Conservation (phyloP, 1,284 basidiomycete species). For the Ceratobasidium sp. region DNA sequence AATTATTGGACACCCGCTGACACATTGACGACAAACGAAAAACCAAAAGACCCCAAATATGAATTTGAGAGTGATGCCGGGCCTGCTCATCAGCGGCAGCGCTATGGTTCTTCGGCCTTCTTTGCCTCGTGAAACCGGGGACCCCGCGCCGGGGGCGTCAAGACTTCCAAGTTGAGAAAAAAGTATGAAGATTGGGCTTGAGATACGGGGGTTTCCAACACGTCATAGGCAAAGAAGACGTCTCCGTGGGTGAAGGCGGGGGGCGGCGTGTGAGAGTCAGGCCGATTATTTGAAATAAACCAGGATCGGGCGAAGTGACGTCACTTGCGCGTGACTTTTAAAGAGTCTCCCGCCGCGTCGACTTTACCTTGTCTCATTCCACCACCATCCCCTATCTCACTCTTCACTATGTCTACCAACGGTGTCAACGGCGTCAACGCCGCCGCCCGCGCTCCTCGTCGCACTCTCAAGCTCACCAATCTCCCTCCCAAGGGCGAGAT, state of each 20-base stretch:
- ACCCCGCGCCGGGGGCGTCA: not conserved
- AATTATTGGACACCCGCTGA: no score
- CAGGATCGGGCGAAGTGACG: constrained; percentile 6
- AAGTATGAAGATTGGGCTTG: not conserved
- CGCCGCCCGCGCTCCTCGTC: constrained; percentile 18
- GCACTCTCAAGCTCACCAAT: constrained; percentile 45
- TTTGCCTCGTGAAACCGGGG: constrained; percentile 5
- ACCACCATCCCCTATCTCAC: not conserved
- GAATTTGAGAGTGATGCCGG: no score
- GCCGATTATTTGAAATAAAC: no score
- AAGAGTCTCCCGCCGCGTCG: constrained; percentile 6
- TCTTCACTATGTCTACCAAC: constrained; percentile 20
- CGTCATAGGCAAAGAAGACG: constrained; percentile 14
- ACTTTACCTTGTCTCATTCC: not conserved
- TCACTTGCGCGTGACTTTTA: constrained; percentile 41
- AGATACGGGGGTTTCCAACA: not conserved
- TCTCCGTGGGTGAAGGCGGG: no score
- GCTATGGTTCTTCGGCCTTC: no score
- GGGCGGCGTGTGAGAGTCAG: no score
- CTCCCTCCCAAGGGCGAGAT: constrained; percentile 46
- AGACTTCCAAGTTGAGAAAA: not conserved
- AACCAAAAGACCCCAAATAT: no score
- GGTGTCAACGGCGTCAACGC: no score
- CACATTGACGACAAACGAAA: no score
- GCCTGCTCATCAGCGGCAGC: not conserved